These are phyloP conservation scores for Emergomyces orientalis DNA, from an alignment of 2,329 filamentous ascomycete genomes.

Conservation along the genomic window DNA sequence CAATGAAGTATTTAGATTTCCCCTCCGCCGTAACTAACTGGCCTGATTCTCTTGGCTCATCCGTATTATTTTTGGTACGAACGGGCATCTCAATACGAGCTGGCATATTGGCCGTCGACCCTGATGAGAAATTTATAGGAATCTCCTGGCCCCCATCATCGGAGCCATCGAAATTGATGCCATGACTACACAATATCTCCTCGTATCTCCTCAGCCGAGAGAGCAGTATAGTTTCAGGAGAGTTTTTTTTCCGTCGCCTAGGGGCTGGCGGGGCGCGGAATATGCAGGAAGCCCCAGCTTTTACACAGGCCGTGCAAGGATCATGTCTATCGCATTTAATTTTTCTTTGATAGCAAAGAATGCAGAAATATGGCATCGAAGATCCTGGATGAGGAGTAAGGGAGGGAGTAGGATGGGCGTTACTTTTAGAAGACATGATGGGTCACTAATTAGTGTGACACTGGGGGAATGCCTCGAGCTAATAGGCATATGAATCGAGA, in stretches of 20 bases:
- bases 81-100: slow-evolving; percentile 16
- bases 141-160: not conserved
- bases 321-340: slow-evolving; percentile 64
- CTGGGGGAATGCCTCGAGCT: not conserved
- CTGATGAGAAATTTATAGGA: not conserved
- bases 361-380: slow-evolving; percentile 40
- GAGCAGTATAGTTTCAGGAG: slow-evolving; percentile 61
- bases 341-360: slow-evolving; percentile 67
- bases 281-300: slow-evolving; percentile 52
- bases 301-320: slow-evolving; percentile 61
- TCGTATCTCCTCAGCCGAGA: slow-evolving; percentile 63
- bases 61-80: slow-evolving; percentile 11
- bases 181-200: slow-evolving; percentile 53
- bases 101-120: not conserved
- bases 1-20: slow-evolving; percentile 23
- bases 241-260: slow-evolving; percentile 49
- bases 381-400: not conserved
- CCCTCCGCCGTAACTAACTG: slow-evolving; percentile 16
- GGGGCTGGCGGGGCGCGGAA: slow-evolving; percentile 27
- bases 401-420: not conserved
- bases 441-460: not conserved
- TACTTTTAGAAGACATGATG: not conserved
- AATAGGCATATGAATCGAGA: not conserved
- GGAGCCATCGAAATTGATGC: slow-evolving; percentile 53
- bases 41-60: not conserved